Percentiles rank a stretch among this genome's conserved stretches.
Evolutionary conservation across 2,329 filamentous ascomycete genomes (phyloP).

Genomic region (Lasiodiplodia hormozganensis): DNA sequence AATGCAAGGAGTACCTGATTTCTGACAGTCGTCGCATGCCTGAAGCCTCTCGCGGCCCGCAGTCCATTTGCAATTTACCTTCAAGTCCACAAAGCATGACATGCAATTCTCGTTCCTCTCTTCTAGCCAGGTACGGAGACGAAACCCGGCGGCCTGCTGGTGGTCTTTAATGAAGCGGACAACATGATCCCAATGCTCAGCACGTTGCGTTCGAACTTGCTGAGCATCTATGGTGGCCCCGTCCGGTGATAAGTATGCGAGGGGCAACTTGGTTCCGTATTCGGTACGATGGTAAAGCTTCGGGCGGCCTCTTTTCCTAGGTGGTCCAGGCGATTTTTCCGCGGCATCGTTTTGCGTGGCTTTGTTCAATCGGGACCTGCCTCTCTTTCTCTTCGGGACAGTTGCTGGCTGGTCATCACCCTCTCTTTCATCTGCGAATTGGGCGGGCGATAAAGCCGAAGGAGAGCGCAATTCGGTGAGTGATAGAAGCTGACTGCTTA

Average conservation of each 20-base stretch:
- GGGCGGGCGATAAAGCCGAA: neutral
- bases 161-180: neutral
- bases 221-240: neutral
- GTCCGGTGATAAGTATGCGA: neutral
- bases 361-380: neutral
- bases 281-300: neutral
- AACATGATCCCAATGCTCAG: neutral
- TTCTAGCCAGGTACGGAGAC: neutral
- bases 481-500: neutral
- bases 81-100: neutral
- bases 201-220: neutral
- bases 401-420: neutral
- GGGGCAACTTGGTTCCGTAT: constrained; percentile 4
- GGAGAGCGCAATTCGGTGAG: too few relatives aligned
- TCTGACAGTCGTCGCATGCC: neutral
- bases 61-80: neutral
- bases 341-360: neutral
- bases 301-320: constrained; percentile 1
- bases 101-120: constrained; percentile 1
- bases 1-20: neutral
- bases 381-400: neutral
- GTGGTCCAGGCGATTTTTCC: neutral
- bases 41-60: neutral
- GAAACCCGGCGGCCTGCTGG: neutral
- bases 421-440: neutral